Percentiles rank a stretch among this genome's conserved stretches.
Evolutionary conservation across 768 basidiomycete species (phyloP).

Genomic region (Coprinellus aureogranulatus): DNA sequence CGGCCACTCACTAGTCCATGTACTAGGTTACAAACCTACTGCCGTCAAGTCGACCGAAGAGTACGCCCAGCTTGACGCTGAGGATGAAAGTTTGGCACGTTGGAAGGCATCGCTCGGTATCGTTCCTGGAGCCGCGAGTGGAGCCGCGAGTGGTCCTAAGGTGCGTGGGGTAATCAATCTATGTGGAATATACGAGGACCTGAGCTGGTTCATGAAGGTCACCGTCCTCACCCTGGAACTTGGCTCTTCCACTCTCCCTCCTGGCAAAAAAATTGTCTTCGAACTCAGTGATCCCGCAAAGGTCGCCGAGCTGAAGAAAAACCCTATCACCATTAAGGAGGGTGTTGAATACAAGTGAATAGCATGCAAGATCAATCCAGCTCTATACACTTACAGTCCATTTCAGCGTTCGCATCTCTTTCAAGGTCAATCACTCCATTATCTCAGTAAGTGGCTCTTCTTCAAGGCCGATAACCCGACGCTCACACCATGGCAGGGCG

Average conservation of each 20-base stretch:
- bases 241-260: slow-evolving; percentile 65
- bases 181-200: background rate
- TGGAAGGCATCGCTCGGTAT: slow-evolving; percentile 97
- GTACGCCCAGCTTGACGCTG: slow-evolving; percentile 80
- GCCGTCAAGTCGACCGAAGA: slow-evolving; percentile 73
- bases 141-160: slow-evolving; percentile 57
- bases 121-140: slow-evolving; percentile 44
- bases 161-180: slow-evolving; percentile 32
- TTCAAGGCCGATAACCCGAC: background rate
- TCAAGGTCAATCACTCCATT: slow-evolving; percentile 88
- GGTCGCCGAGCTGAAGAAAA: slow-evolving; percentile 64
- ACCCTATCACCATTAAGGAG: slow-evolving; percentile 77
- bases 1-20: no score
- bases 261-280: slow-evolving; percentile 61
- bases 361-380: background rate
- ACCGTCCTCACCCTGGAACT: slow-evolving; percentile 77
- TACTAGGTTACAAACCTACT: slow-evolving; percentile 78
- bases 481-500: slow-evolving; percentile 45
- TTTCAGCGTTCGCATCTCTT: slow-evolving; percentile 70
- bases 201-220: slow-evolving; percentile 44
- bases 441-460: slow-evolving; percentile 56
- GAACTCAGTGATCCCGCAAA: slow-evolving; percentile 54
- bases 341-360: slow-evolving; percentile 86
- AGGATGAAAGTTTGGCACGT: slow-evolving; percentile 89
- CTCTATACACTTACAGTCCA: background rate